Percentiles rank a stretch among this genome's conserved stretches.
Conservation (phyloP, 768 basidiomycete genomes). For the Mycena chlorophos region DNA sequence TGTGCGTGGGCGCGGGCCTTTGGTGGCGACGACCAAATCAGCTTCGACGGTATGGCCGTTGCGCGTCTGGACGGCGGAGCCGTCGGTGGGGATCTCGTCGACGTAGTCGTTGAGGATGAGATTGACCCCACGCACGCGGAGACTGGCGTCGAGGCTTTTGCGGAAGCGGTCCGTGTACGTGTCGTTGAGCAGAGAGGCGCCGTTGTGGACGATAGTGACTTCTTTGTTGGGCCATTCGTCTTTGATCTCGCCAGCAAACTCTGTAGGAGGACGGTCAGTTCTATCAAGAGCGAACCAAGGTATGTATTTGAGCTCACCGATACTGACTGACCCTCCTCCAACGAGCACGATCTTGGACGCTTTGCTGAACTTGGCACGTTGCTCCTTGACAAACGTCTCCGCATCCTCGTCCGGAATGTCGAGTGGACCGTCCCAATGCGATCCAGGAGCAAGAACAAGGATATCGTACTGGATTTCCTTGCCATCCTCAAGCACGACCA, state of each 20-base stretch:
- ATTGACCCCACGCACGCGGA: constrained; percentile 47
- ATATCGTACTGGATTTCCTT: constrained; percentile 47
- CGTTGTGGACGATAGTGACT: constrained; percentile 63
- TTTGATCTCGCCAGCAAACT: constrained; percentile 46
- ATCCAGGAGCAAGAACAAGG: constrained; percentile 58
- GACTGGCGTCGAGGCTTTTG: constrained; percentile 41
- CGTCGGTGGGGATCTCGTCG: constrained; percentile 44
- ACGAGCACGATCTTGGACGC: constrained; percentile 40
- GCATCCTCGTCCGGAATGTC: constrained; percentile 29
- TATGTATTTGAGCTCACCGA: constrained; percentile 30
- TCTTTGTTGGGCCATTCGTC: constrained; percentile 42
- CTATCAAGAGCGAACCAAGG: constrained; percentile 2
- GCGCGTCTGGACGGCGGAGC: constrained; percentile 46
- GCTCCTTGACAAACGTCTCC: constrained; percentile 25
- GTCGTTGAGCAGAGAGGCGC: constrained; percentile 50
- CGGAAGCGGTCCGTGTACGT: constrained; percentile 58
- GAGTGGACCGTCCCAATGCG: constrained; percentile 44
- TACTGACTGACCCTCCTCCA: constrained; percentile 45
- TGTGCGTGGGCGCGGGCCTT: constrained; percentile 52
- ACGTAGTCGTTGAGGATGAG: constrained; percentile 55
- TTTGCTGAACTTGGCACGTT: constrained; percentile 29
- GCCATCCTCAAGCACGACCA: constrained; percentile 47
- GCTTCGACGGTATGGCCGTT: constrained; percentile 50
- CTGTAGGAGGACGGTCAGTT: constrained; percentile 23
- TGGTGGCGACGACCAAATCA: constrained; percentile 54